Conservation (phyloP, 805 yeast species). For the Phaffomyces opuntiae region DNA sequence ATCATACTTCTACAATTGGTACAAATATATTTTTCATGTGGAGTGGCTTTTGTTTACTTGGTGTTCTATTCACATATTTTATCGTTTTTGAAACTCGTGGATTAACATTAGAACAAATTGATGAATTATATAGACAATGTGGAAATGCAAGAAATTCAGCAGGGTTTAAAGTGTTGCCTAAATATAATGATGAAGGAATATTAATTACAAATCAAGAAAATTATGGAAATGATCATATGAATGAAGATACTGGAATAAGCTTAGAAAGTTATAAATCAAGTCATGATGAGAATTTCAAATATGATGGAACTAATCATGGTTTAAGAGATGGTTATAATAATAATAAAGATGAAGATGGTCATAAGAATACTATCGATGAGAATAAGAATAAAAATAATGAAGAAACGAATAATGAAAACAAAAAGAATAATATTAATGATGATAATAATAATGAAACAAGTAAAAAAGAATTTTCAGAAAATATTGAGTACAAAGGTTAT, state of each 20-base stretch:
- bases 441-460: background rate
- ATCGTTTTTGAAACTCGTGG: slow-evolving; percentile 78
- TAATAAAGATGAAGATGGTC: background rate
- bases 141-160: slow-evolving; percentile 45
- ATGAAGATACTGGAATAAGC: background rate
- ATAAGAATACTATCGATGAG: background rate
- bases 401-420: background rate
- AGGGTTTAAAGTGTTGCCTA: slow-evolving; percentile 18
- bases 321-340: background rate
- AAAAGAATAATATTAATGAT: background rate
- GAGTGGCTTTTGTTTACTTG: slow-evolving; percentile 63
- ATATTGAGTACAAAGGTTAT: slow-evolving; percentile 7
- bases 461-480: background rate
- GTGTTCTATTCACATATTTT: slow-evolving; percentile 55
- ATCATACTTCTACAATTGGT: slow-evolving; percentile 62
- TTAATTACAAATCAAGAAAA: slow-evolving; percentile 13
- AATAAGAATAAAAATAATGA: background rate
- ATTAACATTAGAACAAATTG: slow-evolving; percentile 72
- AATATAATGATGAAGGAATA: no score
- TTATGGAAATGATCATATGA: background rate
- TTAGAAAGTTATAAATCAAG: background rate
- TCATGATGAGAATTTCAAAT: background rate
- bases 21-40: slow-evolving; percentile 71
- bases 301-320: background rate
- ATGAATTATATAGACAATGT: slow-evolving; percentile 62